Conservation (phyloP, 2,329 filamentous ascomycete genomes). For the Dactylellina parvicollis region DNA sequence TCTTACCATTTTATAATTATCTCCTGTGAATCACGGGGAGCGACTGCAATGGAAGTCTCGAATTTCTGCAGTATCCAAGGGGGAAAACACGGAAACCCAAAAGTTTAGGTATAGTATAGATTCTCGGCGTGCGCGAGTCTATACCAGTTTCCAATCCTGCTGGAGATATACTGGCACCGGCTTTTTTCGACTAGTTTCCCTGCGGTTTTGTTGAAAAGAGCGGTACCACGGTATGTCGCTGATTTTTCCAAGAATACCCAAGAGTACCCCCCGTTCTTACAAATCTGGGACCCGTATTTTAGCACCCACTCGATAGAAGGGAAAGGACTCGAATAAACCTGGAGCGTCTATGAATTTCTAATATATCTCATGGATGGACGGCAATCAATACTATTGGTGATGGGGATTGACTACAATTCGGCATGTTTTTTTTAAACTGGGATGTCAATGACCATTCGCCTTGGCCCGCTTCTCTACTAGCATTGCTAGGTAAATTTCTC, state of each 20-base stretch:
- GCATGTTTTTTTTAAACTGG: not conserved
- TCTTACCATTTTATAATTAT: not conserved
- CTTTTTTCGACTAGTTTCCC: too few species aligned
- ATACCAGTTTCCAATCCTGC: too few species aligned
- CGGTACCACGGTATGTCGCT: too few species aligned
- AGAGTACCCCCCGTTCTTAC: not conserved
- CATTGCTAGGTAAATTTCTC: not conserved
- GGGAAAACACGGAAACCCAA: not conserved
- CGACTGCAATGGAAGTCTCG: not conserved
- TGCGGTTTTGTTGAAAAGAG: too few species aligned
- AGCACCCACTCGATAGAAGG: too few species aligned
- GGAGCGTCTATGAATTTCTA: constrained; percentile 11
- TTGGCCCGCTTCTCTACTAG: not conserved
- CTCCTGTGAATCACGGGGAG: constrained; percentile 12
- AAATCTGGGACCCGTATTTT: not conserved
- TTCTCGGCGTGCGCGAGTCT: too few species aligned
- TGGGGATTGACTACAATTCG: not conserved
- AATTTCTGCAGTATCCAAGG: not conserved
- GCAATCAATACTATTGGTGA: constrained; percentile 41
- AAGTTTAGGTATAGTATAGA: too few species aligned
- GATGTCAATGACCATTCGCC: not conserved
- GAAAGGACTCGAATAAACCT: not conserved
- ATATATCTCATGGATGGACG: constrained; percentile 42
- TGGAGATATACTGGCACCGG: too few species aligned
- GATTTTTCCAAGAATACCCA: too few species aligned